Evolutionary conservation across 176 grass and related monocot genomes (phyloP).

Genomic region (Chrysopogon serrulatus): DNA sequence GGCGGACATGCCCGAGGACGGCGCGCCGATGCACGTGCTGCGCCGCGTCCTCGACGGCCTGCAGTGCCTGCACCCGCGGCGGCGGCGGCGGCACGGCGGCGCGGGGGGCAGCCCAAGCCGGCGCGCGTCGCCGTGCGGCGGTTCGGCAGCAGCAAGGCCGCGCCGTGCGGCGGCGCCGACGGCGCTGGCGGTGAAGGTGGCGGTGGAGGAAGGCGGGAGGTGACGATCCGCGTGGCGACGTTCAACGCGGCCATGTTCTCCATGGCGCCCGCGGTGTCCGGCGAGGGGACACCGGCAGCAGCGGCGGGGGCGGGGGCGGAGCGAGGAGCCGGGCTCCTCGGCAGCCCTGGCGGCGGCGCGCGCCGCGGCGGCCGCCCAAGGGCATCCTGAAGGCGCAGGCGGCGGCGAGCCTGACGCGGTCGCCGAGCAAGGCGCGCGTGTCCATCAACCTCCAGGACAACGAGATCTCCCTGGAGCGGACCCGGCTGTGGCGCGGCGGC

Average conservation of each 20-base stretch:
- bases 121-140: conserved; percentile 29
- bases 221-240: conserved; percentile 73
- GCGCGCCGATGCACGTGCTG: conserved; percentile 13
- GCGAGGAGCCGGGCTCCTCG: neutral
- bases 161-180: neutral
- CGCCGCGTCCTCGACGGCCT: conserved; percentile 36
- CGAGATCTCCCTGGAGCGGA: conserved; percentile 81
- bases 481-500: conserved; percentile 6
- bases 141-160: neutral
- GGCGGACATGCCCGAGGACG: neutral
- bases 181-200: neutral
- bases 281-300: neutral
- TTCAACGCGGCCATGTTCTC: conserved; percentile 99
- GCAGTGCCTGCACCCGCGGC: conserved; percentile 41
- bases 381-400: conserved; percentile 84
- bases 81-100: conserved; percentile 32
- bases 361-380: conserved; percentile 62
- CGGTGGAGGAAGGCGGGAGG: neutral
- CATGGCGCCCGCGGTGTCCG: conserved; percentile 70
- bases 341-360: too few species aligned
- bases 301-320: neutral
- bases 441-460: conserved; percentile 97
- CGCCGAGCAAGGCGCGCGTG: conserved; percentile 71
- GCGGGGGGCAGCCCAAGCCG: conserved; percentile 22
- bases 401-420: conserved; percentile 29